Percentiles rank a stretch among this genome's conserved stretches.
Conservation (phyloP, 306 rosid species). For the Pterocarpus macrocarpus region DNA sequence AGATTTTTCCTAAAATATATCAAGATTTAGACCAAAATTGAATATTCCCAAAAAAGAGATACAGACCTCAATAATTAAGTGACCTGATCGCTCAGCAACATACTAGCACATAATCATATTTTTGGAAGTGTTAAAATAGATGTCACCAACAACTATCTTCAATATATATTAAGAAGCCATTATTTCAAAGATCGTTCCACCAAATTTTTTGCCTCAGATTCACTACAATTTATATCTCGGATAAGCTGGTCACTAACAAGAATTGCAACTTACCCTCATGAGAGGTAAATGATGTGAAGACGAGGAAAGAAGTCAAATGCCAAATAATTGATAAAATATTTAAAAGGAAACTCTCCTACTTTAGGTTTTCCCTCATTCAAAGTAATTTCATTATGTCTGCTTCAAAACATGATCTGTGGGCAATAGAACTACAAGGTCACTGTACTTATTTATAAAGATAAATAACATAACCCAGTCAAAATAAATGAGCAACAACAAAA, state of each 20-base stretch:
- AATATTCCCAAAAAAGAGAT: conserved; percentile 7
- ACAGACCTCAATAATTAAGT: not conserved
- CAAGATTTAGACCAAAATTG: conserved; percentile 11
- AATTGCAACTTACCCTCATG: conserved; percentile 40
- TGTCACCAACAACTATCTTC: conserved; percentile 37
- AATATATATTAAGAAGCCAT: conserved; percentile 17
- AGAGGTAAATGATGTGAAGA: conserved; percentile 12
- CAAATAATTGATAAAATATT: conserved; percentile 34
- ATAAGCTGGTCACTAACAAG: conserved; percentile 34
- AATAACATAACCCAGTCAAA: conserved; percentile 26
- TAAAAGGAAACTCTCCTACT: conserved; percentile 28
- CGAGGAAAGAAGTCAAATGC: conserved; percentile 39
- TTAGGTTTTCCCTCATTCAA: conserved; percentile 22
- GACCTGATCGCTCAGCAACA: conserved; percentile 10
- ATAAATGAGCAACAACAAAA: conserved; percentile 23
- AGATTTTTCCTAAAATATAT: conserved; percentile 11
- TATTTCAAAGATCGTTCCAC: conserved; percentile 22
- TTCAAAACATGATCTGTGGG: conserved; percentile 39
- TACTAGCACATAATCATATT: conserved; percentile 22
- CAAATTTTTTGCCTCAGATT: conserved; percentile 10
- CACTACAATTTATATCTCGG: not conserved
- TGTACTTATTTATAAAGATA: conserved; percentile 21
- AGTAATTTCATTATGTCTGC: conserved; percentile 38
- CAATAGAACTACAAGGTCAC: not conserved
- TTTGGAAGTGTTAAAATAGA: conserved; percentile 12